Conservation (phyloP, 176 grass and related monocot genomes). For the Calamus simplicifolius region DNA sequence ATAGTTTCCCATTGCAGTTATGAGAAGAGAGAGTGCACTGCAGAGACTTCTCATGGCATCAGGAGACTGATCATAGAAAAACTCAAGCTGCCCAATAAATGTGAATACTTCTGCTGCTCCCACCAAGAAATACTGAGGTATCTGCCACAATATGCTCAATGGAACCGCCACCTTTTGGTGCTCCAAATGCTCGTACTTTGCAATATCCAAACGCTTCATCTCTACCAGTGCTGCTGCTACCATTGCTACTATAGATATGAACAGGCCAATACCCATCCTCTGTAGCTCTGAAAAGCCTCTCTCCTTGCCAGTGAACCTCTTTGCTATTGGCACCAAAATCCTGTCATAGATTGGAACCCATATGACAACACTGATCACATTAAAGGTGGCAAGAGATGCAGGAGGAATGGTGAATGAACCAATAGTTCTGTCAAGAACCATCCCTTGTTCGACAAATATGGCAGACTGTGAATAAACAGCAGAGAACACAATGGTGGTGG, state of each 20-base stretch:
- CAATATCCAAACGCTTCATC: conserved; percentile 53
- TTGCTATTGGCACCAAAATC: conserved; percentile 52
- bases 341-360: conserved; percentile 71
- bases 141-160: conserved; percentile 80
- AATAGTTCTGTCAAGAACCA: conserved; percentile 33
- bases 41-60: conserved; percentile 85
- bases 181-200: conserved; percentile 36
- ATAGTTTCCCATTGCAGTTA: conserved; percentile 52
- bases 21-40: conserved; percentile 60
- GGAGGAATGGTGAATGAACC: conserved; percentile 78
- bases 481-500: too few relatives aligned
- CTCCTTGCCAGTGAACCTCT: conserved; percentile 74
- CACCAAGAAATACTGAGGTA: conserved; percentile 74
- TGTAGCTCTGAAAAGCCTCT: conserved; percentile 72
- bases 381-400: conserved; percentile 69
- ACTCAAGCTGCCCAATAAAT: conserved; percentile 64
- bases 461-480: too few relatives aligned
- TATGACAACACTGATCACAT: conserved; percentile 63
- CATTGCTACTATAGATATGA: conserved; percentile 75
- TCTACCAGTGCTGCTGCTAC: conserved; percentile 56
- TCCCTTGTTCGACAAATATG: too few relatives aligned
- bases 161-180: conserved; percentile 60
- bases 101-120: conserved; percentile 75
- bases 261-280: conserved; percentile 80
- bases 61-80: conserved; percentile 76